phyloP scores from a whole-genome alignment of 1,284 basidiomycete species.

The Naganishia sp. region DNA sequence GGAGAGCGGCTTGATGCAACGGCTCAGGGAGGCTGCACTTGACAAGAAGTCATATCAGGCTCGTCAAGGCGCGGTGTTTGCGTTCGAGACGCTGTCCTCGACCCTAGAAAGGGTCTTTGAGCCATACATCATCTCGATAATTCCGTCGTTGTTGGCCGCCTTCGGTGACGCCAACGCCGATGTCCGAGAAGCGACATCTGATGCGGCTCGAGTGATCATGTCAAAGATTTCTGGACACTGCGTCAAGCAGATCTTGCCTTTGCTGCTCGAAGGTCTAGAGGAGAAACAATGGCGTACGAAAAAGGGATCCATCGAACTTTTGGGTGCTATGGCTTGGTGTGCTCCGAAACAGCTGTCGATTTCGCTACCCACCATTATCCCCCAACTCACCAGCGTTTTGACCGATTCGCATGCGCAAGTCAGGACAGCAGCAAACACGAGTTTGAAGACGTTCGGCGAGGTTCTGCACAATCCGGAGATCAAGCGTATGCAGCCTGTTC shows the following conservation, averaged over 20 bases:
- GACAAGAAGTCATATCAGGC: slow-evolving; percentile 87
- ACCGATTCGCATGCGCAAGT: slow-evolving; percentile 99
- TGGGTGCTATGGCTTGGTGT: slow-evolving; percentile 99
- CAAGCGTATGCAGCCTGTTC: slow-evolving; percentile 83
- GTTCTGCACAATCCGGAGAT: slow-evolving; percentile 94
- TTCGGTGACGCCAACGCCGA: slow-evolving; percentile 90
- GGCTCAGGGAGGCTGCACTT: slow-evolving; percentile 74
- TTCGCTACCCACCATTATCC: slow-evolving; percentile 95
- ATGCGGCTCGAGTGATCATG: slow-evolving; percentile 94
- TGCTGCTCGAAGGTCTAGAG: slow-evolving; percentile 84
- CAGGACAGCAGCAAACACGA: slow-evolving; percentile 86
- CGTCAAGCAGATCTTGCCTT: slow-evolving; percentile 91
- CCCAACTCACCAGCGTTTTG: slow-evolving; percentile 87
- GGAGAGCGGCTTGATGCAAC: slow-evolving; percentile 75
- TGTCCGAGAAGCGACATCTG: slow-evolving; percentile 92
- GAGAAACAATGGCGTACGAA: slow-evolving; percentile 99
- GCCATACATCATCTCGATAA: slow-evolving; percentile 83
- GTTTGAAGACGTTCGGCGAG: slow-evolving; percentile 96
- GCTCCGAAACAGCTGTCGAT: slow-evolving; percentile 92
- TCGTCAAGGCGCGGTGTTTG: slow-evolving; percentile 93
- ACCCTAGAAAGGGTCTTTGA: slow-evolving; percentile 89
- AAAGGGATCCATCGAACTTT: slow-evolving; percentile 94
- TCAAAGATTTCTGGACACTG: slow-evolving; percentile 87
- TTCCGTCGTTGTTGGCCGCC: slow-evolving; percentile 80
- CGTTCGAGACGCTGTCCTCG: slow-evolving; percentile 85